These are phyloP conservation scores for Amanita molliuscula DNA, from an alignment of 768 basidiomycete genomes.

Conservation along the genomic window DNA sequence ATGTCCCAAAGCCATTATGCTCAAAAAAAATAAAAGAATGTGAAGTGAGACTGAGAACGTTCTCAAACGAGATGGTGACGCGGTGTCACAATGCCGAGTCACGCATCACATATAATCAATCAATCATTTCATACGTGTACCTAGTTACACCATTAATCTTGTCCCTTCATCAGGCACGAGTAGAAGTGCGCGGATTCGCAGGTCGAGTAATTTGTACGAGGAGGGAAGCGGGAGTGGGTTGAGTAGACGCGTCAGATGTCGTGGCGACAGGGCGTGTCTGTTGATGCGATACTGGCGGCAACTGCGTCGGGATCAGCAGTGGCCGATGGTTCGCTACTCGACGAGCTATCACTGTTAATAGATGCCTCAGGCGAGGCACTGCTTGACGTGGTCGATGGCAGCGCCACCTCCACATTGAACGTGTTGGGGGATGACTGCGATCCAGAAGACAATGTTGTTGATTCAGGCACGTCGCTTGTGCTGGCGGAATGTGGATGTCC, in stretches of 20 bases:
- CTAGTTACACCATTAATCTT: neutral
- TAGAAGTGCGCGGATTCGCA: neutral
- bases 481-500: neutral
- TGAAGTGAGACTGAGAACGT: slow-evolving; percentile 2
- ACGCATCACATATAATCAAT: neutral
- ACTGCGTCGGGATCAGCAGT: neutral
- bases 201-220: neutral
- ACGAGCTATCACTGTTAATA: neutral
- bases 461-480: neutral
- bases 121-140: neutral
- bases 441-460: neutral
- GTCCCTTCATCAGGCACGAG: neutral
- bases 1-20: neutral
- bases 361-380: neutral
- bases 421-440: neutral
- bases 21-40: neutral
- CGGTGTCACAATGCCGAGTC: neutral
- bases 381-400: neutral
- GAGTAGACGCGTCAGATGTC: neutral
- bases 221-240: slow-evolving; percentile 1
- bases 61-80: neutral
- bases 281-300: neutral
- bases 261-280: neutral
- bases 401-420: slow-evolving; percentile 1
- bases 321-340: neutral